Evolutionary conservation across 2,329 filamentous ascomycete species (phyloP).

Genomic region (Colletotrichum paranaense): DNA sequence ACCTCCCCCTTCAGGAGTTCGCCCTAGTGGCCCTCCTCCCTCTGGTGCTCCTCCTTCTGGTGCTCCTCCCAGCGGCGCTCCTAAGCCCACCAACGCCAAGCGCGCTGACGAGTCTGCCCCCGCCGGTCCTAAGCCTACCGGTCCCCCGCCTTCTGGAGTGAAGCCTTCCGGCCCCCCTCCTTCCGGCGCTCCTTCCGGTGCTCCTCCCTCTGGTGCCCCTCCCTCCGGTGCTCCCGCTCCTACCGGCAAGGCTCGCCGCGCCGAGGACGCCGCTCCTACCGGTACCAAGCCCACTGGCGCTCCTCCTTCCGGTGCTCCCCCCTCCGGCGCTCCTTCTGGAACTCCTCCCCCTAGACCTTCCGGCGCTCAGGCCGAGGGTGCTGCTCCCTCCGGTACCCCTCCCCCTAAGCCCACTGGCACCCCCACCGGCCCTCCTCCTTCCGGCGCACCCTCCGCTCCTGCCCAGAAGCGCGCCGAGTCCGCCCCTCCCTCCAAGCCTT

Average conservation of each 20-base stretch:
- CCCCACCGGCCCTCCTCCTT: slow-evolving; percentile 9
- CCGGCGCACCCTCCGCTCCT: not conserved
- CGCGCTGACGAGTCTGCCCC: not conserved
- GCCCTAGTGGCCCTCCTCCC: slow-evolving; percentile 1
- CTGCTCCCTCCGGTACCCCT: slow-evolving; percentile 2
- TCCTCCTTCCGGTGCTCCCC: slow-evolving; percentile 10
- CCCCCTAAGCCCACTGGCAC: not conserved
- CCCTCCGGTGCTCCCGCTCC: slow-evolving; percentile 14
- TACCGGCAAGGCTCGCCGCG: not conserved
- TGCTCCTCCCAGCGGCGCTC: slow-evolving; percentile 3
- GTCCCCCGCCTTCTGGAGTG: slow-evolving; percentile 9
- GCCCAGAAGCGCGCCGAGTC: not conserved
- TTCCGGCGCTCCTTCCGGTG: not conserved
- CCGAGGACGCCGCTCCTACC: not conserved
- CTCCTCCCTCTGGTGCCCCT: slow-evolving; percentile 4
- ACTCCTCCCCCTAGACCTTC: slow-evolving; percentile 7
- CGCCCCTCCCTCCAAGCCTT: not conserved
- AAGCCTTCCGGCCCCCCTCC: not conserved
- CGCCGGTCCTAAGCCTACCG: not conserved
- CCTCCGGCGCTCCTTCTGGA: not conserved
- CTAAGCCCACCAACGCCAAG: not conserved
- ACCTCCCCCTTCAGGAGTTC: not conserved
- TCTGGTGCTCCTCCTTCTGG: not conserved
- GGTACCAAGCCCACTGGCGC: not conserved
- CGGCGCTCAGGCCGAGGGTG: not conserved